These are phyloP conservation scores for Ophiorrhiza pumila DNA, from an alignment of 257 asterid species.

Conservation along the genomic window DNA sequence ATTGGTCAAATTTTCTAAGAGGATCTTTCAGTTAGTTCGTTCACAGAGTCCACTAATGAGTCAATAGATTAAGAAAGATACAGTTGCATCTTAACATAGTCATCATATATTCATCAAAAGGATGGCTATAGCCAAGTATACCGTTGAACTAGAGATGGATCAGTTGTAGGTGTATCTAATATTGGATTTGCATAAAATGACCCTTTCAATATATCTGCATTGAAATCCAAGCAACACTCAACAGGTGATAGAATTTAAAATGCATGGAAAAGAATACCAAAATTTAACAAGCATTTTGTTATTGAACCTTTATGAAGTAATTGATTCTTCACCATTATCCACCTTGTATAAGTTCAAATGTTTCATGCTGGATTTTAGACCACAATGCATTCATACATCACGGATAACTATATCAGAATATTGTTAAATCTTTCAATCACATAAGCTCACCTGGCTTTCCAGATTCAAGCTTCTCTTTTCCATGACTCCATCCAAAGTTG, in stretches of 20 bases:
- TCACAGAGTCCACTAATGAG: background rate
- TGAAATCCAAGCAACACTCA: constrained; percentile 9
- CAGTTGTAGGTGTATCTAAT: constrained; percentile 63
- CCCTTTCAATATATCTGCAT: constrained; percentile 79
- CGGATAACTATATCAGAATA: background rate
- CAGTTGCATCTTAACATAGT: background rate
- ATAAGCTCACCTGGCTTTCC: constrained; percentile 72
- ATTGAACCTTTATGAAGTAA: background rate
- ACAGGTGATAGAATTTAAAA: background rate
- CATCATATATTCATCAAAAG: background rate
- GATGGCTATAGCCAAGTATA: constrained; percentile 21
- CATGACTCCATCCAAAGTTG: constrained; percentile 98
- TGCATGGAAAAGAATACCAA: background rate
- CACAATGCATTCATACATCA: background rate
- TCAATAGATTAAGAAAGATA: background rate
- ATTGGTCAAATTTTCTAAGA: background rate
- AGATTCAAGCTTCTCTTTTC: constrained; percentile 87
- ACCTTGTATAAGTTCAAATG: background rate
- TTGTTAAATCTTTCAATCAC: background rate
- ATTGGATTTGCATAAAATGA: constrained; percentile 88
- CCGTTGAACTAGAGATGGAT: constrained; percentile 61
- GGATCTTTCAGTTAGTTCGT: background rate
- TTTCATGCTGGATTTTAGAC: background rate
- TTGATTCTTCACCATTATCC: background rate
- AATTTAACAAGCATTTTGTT: background rate